Percentiles rank a stretch among this genome's conserved stretches.
Conservation (phyloP, 225 moss, liverwort and hornwort species). For the Antitrichia curtipendula region DNA sequence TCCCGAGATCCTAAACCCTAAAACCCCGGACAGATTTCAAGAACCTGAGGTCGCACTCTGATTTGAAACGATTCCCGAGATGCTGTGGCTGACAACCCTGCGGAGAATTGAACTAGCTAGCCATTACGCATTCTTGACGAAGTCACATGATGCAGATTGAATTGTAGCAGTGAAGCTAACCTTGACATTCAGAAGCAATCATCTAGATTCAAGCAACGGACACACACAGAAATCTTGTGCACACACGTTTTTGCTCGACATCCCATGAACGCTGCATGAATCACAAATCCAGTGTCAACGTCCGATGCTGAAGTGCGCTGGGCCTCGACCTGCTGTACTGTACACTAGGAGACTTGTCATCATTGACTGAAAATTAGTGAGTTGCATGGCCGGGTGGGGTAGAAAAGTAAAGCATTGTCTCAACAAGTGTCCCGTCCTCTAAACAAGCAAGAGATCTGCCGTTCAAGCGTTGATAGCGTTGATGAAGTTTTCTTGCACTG, state of each 20-base stretch:
- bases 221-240: neutral
- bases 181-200: neutral
- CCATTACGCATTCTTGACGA: neutral
- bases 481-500: neutral
- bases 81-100: neutral
- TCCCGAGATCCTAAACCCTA: neutral
- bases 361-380: neutral
- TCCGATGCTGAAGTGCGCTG: neutral
- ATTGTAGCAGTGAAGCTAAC: neutral
- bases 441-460: neutral
- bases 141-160: neutral
- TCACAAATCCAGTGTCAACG: neutral
- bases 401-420: neutral
- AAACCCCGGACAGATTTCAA: neutral
- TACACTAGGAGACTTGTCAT: neutral
- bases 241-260: neutral
- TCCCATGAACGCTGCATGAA: neutral
- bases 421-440: neutral
- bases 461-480: neutral
- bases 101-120: neutral
- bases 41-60: no score
- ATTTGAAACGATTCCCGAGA: neutral
- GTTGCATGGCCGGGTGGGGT: neutral
- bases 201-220: neutral
- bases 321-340: neutral